Percentiles rank a stretch among this genome's conserved stretches.
Conservation (phyloP, 805 yeast genomes). For the Kodamaea neixiangensis region DNA sequence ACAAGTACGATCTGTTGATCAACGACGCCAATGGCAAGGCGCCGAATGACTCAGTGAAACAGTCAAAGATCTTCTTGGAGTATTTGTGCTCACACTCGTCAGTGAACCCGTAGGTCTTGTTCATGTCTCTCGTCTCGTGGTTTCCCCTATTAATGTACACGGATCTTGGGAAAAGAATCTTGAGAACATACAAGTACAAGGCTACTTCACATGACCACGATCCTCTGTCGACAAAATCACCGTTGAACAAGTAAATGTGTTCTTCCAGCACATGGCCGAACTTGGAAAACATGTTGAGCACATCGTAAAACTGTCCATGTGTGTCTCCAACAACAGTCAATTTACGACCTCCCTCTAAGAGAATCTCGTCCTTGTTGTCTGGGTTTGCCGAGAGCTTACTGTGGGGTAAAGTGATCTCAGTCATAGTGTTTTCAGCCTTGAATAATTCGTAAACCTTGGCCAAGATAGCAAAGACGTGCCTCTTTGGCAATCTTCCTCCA, state of each 20-base stretch:
- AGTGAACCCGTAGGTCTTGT: conserved; percentile 92
- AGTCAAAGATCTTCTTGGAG: conserved; percentile 72
- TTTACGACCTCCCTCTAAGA: conserved; percentile 36
- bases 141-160: conserved; percentile 89
- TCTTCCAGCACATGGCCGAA: conserved; percentile 69
- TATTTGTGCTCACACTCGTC: conserved; percentile 95
- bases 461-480: conserved; percentile 80
- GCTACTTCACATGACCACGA: conserved; percentile 99
- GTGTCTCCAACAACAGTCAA: conserved; percentile 96
- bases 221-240: conserved; percentile 97
- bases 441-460: conserved; percentile 69
- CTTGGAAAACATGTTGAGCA: conserved; percentile 70
- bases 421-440: conserved; percentile 67
- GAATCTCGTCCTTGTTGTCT: conserved; percentile 25
- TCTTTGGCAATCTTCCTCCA: conserved; percentile 76
- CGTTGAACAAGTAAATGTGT: conserved; percentile 87
- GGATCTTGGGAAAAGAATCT: conserved; percentile 69
- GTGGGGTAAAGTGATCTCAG: conserved; percentile 58
- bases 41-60: conserved; percentile 85
- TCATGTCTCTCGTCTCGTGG: conserved; percentile 97
- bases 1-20: conserved; percentile 74
- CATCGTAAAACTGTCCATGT: conserved; percentile 94
- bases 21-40: conserved; percentile 84
- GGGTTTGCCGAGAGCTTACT: conserved; percentile 27
- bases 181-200: conserved; percentile 70